A percentile compares a stretch with the other conserved stretches of the same genome.
These are phyloP conservation scores for Kalmanozyma brasiliensis DNA, from an alignment of 1,284 basidiomycete species.

Conservation along the genomic window DNA sequence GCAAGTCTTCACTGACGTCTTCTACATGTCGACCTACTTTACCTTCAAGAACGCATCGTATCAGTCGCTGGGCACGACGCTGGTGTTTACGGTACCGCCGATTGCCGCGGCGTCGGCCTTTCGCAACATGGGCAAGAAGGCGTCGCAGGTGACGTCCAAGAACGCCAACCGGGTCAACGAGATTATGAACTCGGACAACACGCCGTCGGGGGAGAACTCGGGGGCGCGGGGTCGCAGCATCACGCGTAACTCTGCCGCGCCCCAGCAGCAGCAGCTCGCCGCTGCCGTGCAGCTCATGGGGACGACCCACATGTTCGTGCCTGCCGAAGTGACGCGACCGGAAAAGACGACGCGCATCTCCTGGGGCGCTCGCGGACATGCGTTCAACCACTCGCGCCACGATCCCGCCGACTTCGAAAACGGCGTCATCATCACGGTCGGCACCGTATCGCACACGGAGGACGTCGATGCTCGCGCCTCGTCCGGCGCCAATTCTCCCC, in stretches of 20 bases:
- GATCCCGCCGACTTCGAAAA: slow-evolving; percentile 12
- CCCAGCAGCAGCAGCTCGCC: too few species aligned
- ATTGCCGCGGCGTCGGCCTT: slow-evolving; percentile 39
- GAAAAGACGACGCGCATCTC: slow-evolving; percentile 24
- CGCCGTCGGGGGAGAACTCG: slow-evolving; percentile 17
- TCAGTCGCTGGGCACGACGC: slow-evolving; percentile 29
- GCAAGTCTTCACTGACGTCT: slow-evolving; percentile 27
- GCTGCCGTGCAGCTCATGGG: too few species aligned
- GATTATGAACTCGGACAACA: slow-evolving; percentile 33
- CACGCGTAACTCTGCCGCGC: neutral
- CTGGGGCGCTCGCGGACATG: slow-evolving; percentile 7
- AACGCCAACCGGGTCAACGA: slow-evolving; percentile 27
- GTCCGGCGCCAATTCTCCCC: slow-evolving; percentile 30
- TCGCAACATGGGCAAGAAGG: slow-evolving; percentile 43
- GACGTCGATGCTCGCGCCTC: slow-evolving; percentile 22
- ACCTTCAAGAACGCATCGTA: slow-evolving; percentile 15
- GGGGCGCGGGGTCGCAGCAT: neutral
- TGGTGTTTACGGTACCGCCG: slow-evolving; percentile 33
- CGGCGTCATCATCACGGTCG: slow-evolving; percentile 35
- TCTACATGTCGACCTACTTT: slow-evolving; percentile 38
- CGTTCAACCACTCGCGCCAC: slow-evolving; percentile 8
- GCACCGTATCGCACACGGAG: slow-evolving; percentile 30
- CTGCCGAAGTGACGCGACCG: neutral
- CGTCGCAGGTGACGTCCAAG: slow-evolving; percentile 12
- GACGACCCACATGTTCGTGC: too few species aligned